Base-by-base conservation (phyloP, 768 basidiomycete species). In the Nidularia sp. region DNA sequence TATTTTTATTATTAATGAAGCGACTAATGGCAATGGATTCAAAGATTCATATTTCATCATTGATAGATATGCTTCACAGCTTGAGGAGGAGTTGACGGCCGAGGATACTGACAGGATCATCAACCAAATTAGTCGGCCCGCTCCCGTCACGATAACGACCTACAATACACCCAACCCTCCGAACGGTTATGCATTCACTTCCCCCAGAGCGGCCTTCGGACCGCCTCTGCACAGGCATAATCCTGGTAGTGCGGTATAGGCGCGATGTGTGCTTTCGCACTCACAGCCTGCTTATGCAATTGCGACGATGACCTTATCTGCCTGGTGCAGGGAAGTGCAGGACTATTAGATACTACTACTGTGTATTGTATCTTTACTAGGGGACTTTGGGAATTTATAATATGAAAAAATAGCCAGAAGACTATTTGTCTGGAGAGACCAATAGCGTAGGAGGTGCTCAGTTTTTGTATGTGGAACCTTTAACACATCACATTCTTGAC, bases 41-140 rank as follows among this genome's bases (percentile, higher is more conserved):
- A 31, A 50, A 85, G 81, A 78, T 55, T 76, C 73, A 2, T 79
- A 74, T 63, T 65, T 81, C 54, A 72, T 84, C 48, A 75, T 80
- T 10, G 70, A 72, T 49, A 69, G 74, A 61, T 84, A 84, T 56
- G 72, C 75, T 25, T 70, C 75, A 29, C 80, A 85, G 62, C 68
- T 83, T 31, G 66, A 70, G 50, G 79, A 83, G 42, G 79, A 85
- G 62, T 66, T 71, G 51, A 60, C 62, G 12, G 65, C 64, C 9
- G 60, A 66, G 35, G 13, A 45, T n/a, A 45, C 44, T 2, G 44
- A 45, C 12, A 25, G 13, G 9, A 25, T 45, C 12, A 29, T 45
- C 22, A 62, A 65, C 35, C 25, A 50, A 22, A 51, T 59, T 43
- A 60, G 60, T 47, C 62, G 59, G 9, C 62, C 64, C 12, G 59